Conservation (phyloP, 148 eudicot genomes). For the Nepenthes gracilis region DNA sequence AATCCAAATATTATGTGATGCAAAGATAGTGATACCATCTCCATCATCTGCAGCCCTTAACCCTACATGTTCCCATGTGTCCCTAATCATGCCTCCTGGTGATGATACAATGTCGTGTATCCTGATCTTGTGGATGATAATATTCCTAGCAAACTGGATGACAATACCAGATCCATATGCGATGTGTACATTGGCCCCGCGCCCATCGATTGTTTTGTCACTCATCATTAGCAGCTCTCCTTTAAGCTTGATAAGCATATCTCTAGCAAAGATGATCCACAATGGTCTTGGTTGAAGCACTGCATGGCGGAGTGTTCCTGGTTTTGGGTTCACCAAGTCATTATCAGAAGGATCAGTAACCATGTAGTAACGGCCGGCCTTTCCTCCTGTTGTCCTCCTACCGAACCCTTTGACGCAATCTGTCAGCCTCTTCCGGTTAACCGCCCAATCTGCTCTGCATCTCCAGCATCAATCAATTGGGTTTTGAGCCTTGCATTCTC, state of each 20-base stretch:
- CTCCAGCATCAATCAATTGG: conserved; percentile 72
- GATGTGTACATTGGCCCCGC: conserved; percentile 46
- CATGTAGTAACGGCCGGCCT: conserved; percentile 29
- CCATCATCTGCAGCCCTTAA: conserved; percentile 46
- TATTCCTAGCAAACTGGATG: conserved; percentile 40
- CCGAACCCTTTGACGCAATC: conserved; percentile 60
- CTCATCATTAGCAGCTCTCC: conserved; percentile 45
- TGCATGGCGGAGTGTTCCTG: conserved; percentile 63
- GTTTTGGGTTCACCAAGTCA: conserved; percentile 35
- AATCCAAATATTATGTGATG: conserved; percentile 52
- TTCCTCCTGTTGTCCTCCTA: conserved; percentile 38
- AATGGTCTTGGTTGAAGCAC: conserved; percentile 50
- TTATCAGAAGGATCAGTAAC: conserved; percentile 41
- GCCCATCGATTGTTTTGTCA: conserved; percentile 75
- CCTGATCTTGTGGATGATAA: conserved; percentile 58
- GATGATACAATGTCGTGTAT: conserved; percentile 34
- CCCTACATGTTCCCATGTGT: conserved; percentile 39
- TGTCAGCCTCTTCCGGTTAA: conserved; percentile 29
- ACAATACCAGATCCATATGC: conserved; percentile 60
- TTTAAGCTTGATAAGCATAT: conserved; percentile 41
- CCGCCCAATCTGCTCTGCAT: conserved; percentile 41
- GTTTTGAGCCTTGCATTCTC: conserved; percentile 48
- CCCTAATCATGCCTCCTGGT: conserved; percentile 40
- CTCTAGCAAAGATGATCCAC: conserved; percentile 48
- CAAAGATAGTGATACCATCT: conserved; percentile 58